phyloP scores from a whole-genome alignment of 768 basidiomycete species.

The Leccinum arenicola region DNA sequence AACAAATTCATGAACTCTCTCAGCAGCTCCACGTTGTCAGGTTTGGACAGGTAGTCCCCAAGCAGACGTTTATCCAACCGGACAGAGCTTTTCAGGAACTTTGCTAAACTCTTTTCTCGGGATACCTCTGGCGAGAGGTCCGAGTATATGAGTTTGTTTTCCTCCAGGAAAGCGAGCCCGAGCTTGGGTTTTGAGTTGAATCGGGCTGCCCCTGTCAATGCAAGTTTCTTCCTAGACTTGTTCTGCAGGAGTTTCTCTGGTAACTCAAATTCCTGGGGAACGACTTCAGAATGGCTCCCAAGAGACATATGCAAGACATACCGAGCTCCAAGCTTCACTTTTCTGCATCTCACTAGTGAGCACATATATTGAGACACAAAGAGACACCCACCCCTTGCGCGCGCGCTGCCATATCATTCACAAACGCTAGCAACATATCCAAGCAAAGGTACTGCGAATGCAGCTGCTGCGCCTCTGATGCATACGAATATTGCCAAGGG shows the following conservation, averaged over 20 bases:
- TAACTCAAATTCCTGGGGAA: slow-evolving; percentile 48
- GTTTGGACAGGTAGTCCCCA: slow-evolving; percentile 89
- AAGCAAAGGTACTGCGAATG: slow-evolving; percentile 85
- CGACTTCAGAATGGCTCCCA: background rate
- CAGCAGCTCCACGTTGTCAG: slow-evolving; percentile 81
- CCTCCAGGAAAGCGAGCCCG: slow-evolving; percentile 88
- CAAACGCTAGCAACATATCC: slow-evolving; percentile 81
- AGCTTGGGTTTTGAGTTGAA: slow-evolving; percentile 94
- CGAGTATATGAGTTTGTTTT: slow-evolving; percentile 82
- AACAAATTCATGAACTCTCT: slow-evolving; percentile 86
- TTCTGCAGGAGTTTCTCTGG: slow-evolving; percentile 57
- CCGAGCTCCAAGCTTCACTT: slow-evolving; percentile 60
- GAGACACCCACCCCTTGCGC: slow-evolving; percentile 42
- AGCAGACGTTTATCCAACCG: slow-evolving; percentile 89
- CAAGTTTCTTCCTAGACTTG: slow-evolving; percentile 85
- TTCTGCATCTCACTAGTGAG: slow-evolving; percentile 30
- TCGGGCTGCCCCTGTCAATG: slow-evolving; percentile 75
- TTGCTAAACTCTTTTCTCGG: slow-evolving; percentile 69
- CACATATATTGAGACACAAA: slow-evolving; percentile 6
- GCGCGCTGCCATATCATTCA: slow-evolving; percentile 83
- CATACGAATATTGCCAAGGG: slow-evolving; percentile 57
- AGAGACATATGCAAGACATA: slow-evolving; percentile 32
- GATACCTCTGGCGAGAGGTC: slow-evolving; percentile 57
- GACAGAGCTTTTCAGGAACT: slow-evolving; percentile 80
- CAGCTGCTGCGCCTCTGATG: slow-evolving; percentile 61